These are phyloP conservation scores for Fusarium clavum DNA, from an alignment of 2,329 filamentous ascomycete species.

Conservation along the genomic window DNA sequence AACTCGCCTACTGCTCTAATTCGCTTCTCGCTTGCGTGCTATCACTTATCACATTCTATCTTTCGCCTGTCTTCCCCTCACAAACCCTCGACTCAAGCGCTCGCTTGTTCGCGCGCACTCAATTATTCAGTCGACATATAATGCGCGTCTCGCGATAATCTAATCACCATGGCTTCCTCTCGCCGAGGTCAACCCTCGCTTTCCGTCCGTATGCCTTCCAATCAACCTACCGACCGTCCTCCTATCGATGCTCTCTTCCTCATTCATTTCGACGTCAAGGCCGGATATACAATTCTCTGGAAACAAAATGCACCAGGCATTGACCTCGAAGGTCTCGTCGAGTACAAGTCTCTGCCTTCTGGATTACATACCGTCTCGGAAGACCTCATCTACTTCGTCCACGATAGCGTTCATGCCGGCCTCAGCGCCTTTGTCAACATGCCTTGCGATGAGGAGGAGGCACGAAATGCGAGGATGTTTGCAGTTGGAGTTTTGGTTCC, in stretches of 20 bases:
- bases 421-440: constrained; percentile 92
- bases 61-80: constrained; percentile 11
- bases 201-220: constrained; percentile 52
- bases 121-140: constrained; percentile 31
- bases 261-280: constrained; percentile 92
- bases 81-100: constrained; percentile 10
- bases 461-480: constrained; percentile 91
- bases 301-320: constrained; percentile 77
- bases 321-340: constrained; percentile 85
- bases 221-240: constrained; percentile 49
- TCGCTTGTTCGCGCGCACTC: constrained; percentile 8
- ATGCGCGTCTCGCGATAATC: constrained; percentile 47
- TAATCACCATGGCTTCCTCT: constrained; percentile 54
- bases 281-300: constrained; percentile 92
- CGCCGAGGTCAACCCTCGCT: constrained; percentile 55
- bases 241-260: constrained; percentile 82
- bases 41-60: constrained; percentile 23
- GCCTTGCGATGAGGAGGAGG: constrained; percentile 78
- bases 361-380: constrained; percentile 89
- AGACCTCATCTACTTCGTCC: constrained; percentile 94
- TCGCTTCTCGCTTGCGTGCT: background rate
- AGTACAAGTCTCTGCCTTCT: constrained; percentile 96
- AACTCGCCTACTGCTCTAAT: constrained; percentile 1
- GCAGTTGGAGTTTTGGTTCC: constrained; percentile 91
- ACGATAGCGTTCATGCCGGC: constrained; percentile 81